Percentiles rank a stretch among this genome's conserved stretches.
Evolutionary conservation across 2,329 filamentous ascomycete species (phyloP).

Genomic region (Alternaria consortialis): DNA sequence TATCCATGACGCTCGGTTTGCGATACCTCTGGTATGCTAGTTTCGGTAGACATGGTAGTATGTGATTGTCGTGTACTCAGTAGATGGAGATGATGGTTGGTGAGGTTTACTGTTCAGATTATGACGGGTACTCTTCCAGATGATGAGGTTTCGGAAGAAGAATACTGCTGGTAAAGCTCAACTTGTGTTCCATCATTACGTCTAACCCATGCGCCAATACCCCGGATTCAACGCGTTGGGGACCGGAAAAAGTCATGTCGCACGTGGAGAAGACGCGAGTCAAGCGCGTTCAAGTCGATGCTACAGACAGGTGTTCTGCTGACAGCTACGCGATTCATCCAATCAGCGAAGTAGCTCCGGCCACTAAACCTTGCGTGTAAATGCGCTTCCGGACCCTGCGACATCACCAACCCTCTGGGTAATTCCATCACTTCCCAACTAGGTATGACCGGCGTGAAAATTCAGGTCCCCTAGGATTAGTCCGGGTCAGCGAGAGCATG

Average conservation of each 20-base stretch:
- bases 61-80: background rate
- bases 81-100: background rate
- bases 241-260: constrained; percentile 22
- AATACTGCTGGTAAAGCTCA: background rate
- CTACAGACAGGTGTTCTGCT: constrained; percentile 12
- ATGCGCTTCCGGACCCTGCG: constrained; percentile 18
- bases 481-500: constrained; percentile 3
- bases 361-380: constrained; percentile 21
- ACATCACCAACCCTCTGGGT: constrained; percentile 2
- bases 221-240: constrained; percentile 4
- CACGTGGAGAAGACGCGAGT: constrained; percentile 9
- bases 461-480: background rate
- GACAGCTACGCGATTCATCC: background rate
- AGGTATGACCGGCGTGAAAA: constrained; percentile 7
- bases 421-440: constrained; percentile 16
- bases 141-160: background rate
- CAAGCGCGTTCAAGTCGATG: constrained; percentile 6
- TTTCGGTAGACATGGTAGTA: constrained; percentile 26
- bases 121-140: background rate
- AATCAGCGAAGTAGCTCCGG: constrained; percentile 13
- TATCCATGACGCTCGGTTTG: constrained; percentile 59
- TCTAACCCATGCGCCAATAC: background rate
- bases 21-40: constrained; percentile 21
- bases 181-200: background rate
- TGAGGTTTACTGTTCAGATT: background rate